Percentiles rank a stretch among this genome's conserved stretches.
Conservation (phyloP, 1,139 yeast genomes). For the Arxiozyma bovina region DNA sequence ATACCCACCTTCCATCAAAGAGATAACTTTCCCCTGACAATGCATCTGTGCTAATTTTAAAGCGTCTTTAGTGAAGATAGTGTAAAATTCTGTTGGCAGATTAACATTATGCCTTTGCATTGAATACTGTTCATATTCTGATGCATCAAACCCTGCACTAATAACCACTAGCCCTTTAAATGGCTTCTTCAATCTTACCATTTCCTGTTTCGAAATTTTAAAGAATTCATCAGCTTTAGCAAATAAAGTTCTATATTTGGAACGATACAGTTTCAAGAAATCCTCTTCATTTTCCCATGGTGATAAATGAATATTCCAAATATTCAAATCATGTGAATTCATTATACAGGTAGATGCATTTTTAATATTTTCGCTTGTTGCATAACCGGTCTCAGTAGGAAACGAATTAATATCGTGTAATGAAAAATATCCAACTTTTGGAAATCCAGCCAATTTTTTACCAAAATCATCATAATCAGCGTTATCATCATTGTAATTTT, state of each 20-base stretch:
- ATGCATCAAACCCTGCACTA: conserved; percentile 86
- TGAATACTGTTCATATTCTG: conserved; percentile 69
- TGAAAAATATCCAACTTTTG: conserved; percentile 75
- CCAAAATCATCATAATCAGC: conserved; percentile 43
- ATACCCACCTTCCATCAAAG: conserved; percentile 80
- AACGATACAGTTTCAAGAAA: conserved; percentile 54
- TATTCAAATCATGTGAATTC: conserved; percentile 65
- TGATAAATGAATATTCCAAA: conserved; percentile 80
- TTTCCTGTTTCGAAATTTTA: conserved; percentile 40
- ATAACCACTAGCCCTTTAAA: conserved; percentile 65
- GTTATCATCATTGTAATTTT: conserved; percentile 29
- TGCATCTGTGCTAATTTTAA: conserved; percentile 55
- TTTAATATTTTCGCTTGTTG: conserved; percentile 59
- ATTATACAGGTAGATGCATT: conserved; percentile 75
- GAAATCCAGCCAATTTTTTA: conserved; percentile 45
- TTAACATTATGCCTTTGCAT: conserved; percentile 84
- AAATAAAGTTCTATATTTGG: conserved; percentile 54
- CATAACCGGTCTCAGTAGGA: conserved; percentile 75
- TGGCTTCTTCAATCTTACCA: conserved; percentile 36
- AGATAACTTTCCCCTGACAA: conserved; percentile 54
- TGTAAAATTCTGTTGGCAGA: conserved; percentile 75
- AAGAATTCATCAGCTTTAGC: conserved; percentile 64
- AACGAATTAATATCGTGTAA: conserved; percentile 80
- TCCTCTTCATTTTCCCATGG: conserved; percentile 55
- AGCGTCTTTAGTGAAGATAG: conserved; percentile 65